Evolutionary conservation across 1,284 basidiomycete genomes (phyloP).

Genomic region (Puccinia triticina): DNA sequence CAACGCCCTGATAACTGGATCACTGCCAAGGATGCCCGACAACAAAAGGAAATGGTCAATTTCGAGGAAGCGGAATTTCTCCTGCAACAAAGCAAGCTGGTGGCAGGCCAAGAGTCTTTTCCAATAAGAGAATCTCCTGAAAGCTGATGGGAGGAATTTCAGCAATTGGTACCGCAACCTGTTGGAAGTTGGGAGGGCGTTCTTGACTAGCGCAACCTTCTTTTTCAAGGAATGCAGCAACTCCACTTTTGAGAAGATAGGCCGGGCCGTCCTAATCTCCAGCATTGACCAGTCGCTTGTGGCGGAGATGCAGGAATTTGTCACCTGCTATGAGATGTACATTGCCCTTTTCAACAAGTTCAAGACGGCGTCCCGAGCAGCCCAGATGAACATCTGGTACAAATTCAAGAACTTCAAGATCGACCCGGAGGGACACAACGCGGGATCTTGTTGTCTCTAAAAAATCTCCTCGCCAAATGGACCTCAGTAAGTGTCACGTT

Average conservation of each 20-base stretch:
- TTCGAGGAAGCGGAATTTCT: no score
- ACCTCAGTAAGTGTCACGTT: background rate
- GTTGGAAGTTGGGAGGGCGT: background rate
- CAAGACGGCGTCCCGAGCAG: background rate
- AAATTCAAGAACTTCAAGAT: background rate
- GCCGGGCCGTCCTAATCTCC: background rate
- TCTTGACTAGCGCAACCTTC: background rate
- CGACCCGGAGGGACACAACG: background rate
- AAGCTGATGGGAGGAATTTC: background rate
- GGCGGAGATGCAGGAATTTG: background rate
- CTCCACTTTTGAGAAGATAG: background rate
- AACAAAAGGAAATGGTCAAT: no score
- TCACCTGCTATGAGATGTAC: background rate
- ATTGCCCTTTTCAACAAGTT: background rate
- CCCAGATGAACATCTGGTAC: constrained; percentile 6
- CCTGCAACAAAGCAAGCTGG: no score
- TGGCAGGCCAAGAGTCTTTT: no score
- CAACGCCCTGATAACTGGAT: no score
- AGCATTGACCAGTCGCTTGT: background rate
- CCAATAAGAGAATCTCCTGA: no score
- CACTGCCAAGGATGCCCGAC: no score
- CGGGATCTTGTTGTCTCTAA: background rate
- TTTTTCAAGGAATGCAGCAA: background rate
- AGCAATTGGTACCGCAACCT: background rate
- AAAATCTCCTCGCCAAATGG: background rate